Evolutionary conservation across 2,329 filamentous ascomycete genomes (phyloP).

Genomic region (Stemphylium lycopersici): DNA sequence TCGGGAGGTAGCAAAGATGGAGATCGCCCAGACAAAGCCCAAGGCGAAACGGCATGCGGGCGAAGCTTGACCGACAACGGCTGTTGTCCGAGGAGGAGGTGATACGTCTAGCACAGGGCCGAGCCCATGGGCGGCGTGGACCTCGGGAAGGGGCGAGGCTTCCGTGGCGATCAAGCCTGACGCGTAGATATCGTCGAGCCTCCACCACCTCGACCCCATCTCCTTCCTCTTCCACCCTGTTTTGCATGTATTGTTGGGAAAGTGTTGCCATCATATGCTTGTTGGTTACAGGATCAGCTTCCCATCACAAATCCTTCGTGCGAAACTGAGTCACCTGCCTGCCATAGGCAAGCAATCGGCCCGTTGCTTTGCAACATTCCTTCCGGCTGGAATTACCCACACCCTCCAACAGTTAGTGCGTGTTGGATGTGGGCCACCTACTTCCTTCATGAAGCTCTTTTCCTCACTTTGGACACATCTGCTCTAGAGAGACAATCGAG

Average conservation of each 20-base stretch:
- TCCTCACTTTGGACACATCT: neutral
- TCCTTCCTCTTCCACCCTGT: neutral
- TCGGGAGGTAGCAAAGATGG: neutral
- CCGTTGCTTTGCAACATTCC: slow-evolving; percentile 2
- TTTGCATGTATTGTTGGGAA: neutral
- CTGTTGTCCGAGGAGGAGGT: slow-evolving; percentile 1
- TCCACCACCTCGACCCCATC: neutral
- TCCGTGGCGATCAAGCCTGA: neutral
- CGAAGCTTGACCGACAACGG: slow-evolving; percentile 10
- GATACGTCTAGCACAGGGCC: slow-evolving; percentile 3
- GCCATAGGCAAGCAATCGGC: neutral
- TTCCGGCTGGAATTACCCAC: neutral
- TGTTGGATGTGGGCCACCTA: neutral
- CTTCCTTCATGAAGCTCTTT: neutral
- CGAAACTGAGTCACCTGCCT: neutral
- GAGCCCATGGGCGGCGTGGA: no score
- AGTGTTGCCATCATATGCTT: neutral
- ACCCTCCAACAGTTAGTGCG: neutral
- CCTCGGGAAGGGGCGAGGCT: neutral
- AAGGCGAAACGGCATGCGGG: slow-evolving; percentile 7
- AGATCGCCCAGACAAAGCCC: slow-evolving; percentile 11
- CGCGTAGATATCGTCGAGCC: neutral
- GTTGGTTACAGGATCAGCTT: neutral
- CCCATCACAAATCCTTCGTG: neutral
- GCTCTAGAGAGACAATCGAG: neutral